Evolutionary conservation across 768 basidiomycete species (phyloP).

Genomic region (Lactarius trivialis): DNA sequence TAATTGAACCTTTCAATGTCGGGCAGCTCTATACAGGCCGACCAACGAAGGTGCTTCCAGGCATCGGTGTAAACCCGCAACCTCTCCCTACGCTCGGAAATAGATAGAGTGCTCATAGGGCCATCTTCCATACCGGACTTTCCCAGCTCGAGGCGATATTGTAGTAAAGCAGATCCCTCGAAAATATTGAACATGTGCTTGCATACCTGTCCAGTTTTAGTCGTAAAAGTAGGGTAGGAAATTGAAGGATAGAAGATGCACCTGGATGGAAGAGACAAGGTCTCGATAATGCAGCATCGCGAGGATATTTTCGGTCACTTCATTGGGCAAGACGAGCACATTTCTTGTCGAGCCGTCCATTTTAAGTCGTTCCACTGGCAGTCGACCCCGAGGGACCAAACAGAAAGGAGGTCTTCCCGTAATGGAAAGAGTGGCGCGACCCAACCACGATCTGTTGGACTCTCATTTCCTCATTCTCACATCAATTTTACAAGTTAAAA

Average conservation of each 20-base stretch:
- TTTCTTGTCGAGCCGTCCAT: background rate
- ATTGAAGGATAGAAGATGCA: background rate
- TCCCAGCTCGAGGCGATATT: conserved; percentile 10
- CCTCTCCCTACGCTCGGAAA: conserved; percentile 1
- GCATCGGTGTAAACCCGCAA: background rate
- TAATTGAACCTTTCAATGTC: background rate
- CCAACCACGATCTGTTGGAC: too few species aligned
- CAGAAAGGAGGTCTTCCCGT: too few species aligned
- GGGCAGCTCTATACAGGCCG: background rate
- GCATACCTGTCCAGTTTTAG: background rate
- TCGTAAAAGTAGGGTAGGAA: background rate
- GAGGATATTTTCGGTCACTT: background rate
- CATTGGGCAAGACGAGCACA: background rate
- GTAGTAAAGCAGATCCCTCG: background rate
- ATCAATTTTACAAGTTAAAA: too few species aligned
- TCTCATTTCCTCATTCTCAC: too few species aligned
- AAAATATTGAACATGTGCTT: background rate
- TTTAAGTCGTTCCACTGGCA: too few species aligned
- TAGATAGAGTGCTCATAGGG: background rate
- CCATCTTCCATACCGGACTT: conserved; percentile 3
- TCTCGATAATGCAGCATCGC: background rate
- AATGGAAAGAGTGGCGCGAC: too few species aligned
- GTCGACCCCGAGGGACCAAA: too few species aligned
- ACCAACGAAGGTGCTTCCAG: conserved; percentile 1
- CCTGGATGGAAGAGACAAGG: conserved; percentile 2